Conservation (phyloP, 495 filamentous ascomycete genomes). For the Penicillium subrubescens region DNA sequence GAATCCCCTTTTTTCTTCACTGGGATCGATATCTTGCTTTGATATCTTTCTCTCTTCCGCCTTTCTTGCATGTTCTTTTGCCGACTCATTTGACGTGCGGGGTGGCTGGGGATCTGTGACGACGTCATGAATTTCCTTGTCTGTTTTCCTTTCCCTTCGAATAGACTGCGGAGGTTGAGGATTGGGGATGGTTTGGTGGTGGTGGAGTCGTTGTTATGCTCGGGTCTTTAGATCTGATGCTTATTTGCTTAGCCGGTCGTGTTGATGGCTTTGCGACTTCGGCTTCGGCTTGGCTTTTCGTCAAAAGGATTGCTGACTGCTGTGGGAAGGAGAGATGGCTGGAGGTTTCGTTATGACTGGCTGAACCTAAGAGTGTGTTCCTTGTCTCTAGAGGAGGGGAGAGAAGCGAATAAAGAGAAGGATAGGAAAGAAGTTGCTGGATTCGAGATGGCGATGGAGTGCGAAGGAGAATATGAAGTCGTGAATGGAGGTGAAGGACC, state of each 20-base stretch:
- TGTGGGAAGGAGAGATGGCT: background rate
- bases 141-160: constrained; percentile 14
- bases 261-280: background rate
- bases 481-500: constrained; percentile 11
- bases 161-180: constrained; percentile 21
- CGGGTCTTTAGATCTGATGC: background rate
- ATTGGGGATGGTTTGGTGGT: background rate
- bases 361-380: background rate
- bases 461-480: background rate
- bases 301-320: too few relatives aligned
- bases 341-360: background rate
- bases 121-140: constrained; percentile 48
- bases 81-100: constrained; percentile 23
- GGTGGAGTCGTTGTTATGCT: background rate
- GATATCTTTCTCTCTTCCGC: background rate
- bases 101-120: constrained; percentile 36
- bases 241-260: background rate
- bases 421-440: background rate
- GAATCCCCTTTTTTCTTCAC: background rate
- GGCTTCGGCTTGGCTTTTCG: background rate
- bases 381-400: constrained; percentile 6
- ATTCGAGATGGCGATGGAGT: background rate
- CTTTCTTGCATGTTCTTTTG: constrained; percentile 21
- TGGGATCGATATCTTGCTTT: background rate
- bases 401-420: background rate